phyloP scores from a whole-genome alignment of 1,139 yeast genomes.

The Taphrina deformans region DNA sequence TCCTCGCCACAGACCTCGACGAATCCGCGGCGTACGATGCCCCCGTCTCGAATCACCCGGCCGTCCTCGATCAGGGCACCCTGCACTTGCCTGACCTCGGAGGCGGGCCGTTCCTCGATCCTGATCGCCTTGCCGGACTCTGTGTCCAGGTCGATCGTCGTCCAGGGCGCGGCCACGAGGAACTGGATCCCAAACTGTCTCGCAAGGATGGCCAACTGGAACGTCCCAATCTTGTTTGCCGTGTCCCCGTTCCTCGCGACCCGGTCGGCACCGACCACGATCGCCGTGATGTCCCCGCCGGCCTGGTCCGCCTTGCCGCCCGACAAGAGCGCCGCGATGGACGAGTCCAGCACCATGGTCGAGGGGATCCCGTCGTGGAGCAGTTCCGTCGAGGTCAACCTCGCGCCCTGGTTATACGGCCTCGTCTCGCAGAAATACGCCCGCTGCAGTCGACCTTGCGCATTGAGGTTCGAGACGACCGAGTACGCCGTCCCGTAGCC shows the following conservation, averaged over 20 bases:
- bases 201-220: conserved; percentile 75
- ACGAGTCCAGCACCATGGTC: conserved; percentile 84
- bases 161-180: conserved; percentile 91
- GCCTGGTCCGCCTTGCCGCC: conserved; percentile 30
- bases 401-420: conserved; percentile 95
- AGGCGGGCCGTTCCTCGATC: conserved; percentile 82
- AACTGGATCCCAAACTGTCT: conserved; percentile 63
- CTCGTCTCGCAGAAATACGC: conserved; percentile 92
- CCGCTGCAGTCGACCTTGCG: conserved; percentile 54
- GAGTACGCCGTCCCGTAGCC: conserved; percentile 98
- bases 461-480: conserved; percentile 68
- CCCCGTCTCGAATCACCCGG: conserved; percentile 42
- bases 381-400: conserved; percentile 86
- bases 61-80: conserved; percentile 55
- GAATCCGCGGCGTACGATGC: conserved; percentile 46
- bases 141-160: conserved; percentile 76
- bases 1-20: conserved; percentile 83
- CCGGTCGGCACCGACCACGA: conserved; percentile 98
- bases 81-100: conserved; percentile 72
- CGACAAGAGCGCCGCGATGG: conserved; percentile 74
- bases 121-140: conserved; percentile 68
- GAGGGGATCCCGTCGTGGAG: conserved; percentile 84
- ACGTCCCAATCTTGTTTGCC: conserved; percentile 97
- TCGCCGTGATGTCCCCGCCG: conserved; percentile 58
- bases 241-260: conserved; percentile 90